Evolutionary conservation across 2,329 filamentous ascomycete species (phyloP), one percentile per base, ranked within the genome.

Genomic region (Camptophora hylomeconis): DNA sequence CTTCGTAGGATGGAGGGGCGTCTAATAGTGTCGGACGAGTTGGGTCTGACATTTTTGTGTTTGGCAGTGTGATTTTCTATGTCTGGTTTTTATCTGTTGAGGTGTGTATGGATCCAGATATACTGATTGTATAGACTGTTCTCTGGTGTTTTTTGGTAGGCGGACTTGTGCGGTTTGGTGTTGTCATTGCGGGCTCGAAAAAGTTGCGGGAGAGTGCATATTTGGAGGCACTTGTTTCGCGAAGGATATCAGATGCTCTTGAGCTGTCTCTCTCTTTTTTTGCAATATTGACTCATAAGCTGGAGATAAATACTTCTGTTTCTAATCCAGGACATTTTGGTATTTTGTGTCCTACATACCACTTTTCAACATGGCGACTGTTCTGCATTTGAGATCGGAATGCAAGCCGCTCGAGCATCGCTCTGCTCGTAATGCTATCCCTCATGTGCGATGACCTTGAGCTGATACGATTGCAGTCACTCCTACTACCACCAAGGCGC

Each of bases 401-500:
- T 33, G 23, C 26, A 45, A 44, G 40, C 36, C 40, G 12, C 40
- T 45, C 8, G 42, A 43, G 33, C 36, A 45, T 20, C 29, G 42
- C 24, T 44, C 41, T 20, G 41, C 41, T 14, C 23, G 38, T 41
- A 41, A 26, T 20, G 23, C 29, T 3, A 31, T n/a, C n/a, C 26
- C 29, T 5, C n/a, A n/a, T n/a, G n/a, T 13, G 11, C 23, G 23
- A 13, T 10, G 7, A 16, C 10, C 7, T 10, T 6, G 5, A 18
- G 18, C 9, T 19, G 5, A 13, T 65, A 37, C 3, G 15, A 8
- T 6, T 8, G 5, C 5, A 11, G 14, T 16, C 6, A 68, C 58
- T 34, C 57, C 61, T 26, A 56, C 56, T n/a, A 68, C 63, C 21
- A 57, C 67, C 41, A 72, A 74, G 54, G 62, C 63, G 29, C 66